Base-by-base conservation (phyloP, 2,329 filamentous ascomycete species). In the Aspergillus sp. region DNA sequence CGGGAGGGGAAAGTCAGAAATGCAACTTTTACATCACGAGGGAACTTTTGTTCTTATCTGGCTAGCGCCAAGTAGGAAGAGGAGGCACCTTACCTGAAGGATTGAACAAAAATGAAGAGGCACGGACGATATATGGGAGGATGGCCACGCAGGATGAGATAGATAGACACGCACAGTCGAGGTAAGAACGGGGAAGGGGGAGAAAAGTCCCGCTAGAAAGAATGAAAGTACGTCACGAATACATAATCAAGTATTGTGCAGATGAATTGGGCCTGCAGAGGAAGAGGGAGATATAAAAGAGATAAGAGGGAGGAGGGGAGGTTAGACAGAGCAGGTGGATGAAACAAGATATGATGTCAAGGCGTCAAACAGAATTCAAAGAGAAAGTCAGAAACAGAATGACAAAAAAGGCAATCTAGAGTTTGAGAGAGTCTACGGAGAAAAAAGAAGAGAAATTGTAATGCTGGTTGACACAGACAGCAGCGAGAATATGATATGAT, bases 161-260 rank as follows among this genome's bases (percentile, higher is more conserved):
- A 19, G 19, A 19, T 19, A 19, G 19, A 19, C 19, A 19, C 19
- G 19, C 19, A 19, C 11, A 34, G 48, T 46, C 33, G 46, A 8
- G 13, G n/a, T 27, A 26, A 19, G 5, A 27, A 26, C 11, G 50
- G 51, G 50, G 49, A 31, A 32, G 37, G 29, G 36, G 46, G 44
- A 43, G 43, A 47, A 11, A 45, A 42, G 48, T 48, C 50, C 54
- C 54, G 51, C 50, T 53, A 53, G 50, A 45, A 57, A 37, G 54
- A 59, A 59, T 56, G 56, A 45, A 43, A 38, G 46, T 55, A 53
- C 52, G 52, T 57, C 56, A 58, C 51, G 44, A 43, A 50, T 49
- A 46, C 57, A 59, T 59, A 50, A 41, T 53, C 50, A 44, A 43
- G 28, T 38, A 32, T 31, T 39, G 27, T 39, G 46, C 45, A 43